Evolutionary conservation across 139 green algal genomes (phyloP).

Genomic region (Astrephomene gubernaculifera): DNA sequence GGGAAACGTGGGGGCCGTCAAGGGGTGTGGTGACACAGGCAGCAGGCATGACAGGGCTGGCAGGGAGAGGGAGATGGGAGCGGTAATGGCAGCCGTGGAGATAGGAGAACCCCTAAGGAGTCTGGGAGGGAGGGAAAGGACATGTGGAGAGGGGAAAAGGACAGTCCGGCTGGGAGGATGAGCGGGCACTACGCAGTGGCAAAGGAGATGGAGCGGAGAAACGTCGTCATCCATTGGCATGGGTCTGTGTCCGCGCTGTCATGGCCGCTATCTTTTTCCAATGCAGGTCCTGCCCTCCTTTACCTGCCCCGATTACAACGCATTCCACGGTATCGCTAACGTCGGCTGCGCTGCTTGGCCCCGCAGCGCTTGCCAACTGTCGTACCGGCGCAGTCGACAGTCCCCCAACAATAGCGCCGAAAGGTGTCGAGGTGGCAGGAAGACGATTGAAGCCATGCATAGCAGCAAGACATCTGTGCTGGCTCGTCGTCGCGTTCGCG

Average conservation of each 20-base stretch:
- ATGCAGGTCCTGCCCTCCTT: too few relatives aligned
- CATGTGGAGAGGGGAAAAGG: not conserved
- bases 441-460: too few relatives aligned
- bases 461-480: too few relatives aligned
- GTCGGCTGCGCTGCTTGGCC: not conserved
- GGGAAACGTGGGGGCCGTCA: not conserved
- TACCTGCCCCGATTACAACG: conserved; percentile 64
- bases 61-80: not conserved
- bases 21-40: not conserved
- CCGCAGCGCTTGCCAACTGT: not conserved
- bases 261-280: too few relatives aligned
- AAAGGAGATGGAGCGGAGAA: not conserved
- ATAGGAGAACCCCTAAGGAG: not conserved
- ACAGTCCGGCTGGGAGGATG: not conserved
- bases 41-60: not conserved
- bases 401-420: too few relatives aligned
- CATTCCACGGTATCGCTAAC: conserved; percentile 56
- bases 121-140: not conserved
- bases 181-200: not conserved
- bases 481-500: too few relatives aligned
- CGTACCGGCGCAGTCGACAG: too few relatives aligned
- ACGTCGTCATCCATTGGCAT: too few relatives aligned
- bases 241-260: too few relatives aligned
- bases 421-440: too few relatives aligned
- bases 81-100: not conserved